phyloP scores from a whole-genome alignment of 129 eudicot genomes.

The Mikania micrantha region DNA sequence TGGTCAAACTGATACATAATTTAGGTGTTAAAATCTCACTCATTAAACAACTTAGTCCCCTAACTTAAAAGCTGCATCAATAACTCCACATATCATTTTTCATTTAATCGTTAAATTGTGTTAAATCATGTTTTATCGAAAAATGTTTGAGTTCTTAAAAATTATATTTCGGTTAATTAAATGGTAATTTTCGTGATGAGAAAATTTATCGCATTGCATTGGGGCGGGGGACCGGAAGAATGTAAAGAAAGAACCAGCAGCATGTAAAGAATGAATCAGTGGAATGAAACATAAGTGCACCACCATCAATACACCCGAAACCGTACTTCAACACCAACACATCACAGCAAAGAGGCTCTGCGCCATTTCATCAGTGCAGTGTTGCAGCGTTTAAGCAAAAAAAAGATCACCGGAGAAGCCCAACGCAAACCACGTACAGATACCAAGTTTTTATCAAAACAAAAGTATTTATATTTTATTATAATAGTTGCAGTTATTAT shows the following conservation, averaged over 20 bases:
- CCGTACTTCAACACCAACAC: slow-evolving; percentile 18
- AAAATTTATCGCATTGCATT: slow-evolving; percentile 20
- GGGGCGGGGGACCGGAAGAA: background rate
- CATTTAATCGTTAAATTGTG: no score
- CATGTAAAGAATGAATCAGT: slow-evolving; percentile 26
- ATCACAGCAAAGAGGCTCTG: slow-evolving; percentile 22
- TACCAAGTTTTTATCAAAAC: slow-evolving; percentile 11
- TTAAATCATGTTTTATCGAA: no score
- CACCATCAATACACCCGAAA: slow-evolving; percentile 16
- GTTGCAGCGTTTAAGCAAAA: slow-evolving; percentile 18
- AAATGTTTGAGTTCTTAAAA: no score
- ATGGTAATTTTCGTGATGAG: no score
- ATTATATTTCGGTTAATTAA: no score
- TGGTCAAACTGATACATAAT: no score
- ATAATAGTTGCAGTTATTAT: background rate
- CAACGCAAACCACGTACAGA: slow-evolving; percentile 10
- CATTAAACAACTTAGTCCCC: no score
- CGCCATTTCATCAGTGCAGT: slow-evolving; percentile 18
- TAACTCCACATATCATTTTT: no score
- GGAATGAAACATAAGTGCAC: slow-evolving; percentile 27
- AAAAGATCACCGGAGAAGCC: slow-evolving; percentile 26
- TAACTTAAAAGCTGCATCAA: no score
- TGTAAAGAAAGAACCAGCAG: slow-evolving; percentile 17
- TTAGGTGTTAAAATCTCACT: no score
- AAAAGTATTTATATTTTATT: slow-evolving; percentile 3